A percentile compares a stretch with the other conserved stretches of the same genome.
Conservation (phyloP, 1,284 basidiomycete genomes). For the Boletus albobrunnescens region DNA sequence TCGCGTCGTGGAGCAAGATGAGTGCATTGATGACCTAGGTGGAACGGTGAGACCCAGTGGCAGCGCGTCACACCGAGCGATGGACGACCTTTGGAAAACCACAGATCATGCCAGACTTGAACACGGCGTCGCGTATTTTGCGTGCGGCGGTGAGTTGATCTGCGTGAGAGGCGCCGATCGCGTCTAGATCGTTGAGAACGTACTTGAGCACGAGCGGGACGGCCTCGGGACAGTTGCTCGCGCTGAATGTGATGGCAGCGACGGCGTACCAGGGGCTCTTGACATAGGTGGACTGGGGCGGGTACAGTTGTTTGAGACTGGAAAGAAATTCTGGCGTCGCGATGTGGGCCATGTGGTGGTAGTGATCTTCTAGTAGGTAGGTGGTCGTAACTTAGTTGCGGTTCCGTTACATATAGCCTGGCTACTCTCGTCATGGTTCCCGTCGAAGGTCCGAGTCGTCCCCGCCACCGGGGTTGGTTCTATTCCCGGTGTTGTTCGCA, state of each 20-base stretch:
- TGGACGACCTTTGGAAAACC: constrained; percentile 49
- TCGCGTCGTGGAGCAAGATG: constrained; percentile 38
- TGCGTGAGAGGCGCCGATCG: constrained; percentile 25
- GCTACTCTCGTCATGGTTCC: too few relatives aligned
- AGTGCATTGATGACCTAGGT: constrained; percentile 47
- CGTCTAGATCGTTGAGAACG: constrained; percentile 42
- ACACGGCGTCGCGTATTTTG: constrained; percentile 52
- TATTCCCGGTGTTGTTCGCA: too few relatives aligned
- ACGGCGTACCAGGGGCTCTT: constrained; percentile 55
- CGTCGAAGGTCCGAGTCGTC: too few relatives aligned
- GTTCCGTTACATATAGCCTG: too few relatives aligned
- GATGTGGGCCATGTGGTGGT: constrained; percentile 6
- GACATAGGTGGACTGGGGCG: constrained; percentile 10
- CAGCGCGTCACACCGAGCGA: not conserved
- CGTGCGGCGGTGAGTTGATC: constrained; percentile 42
- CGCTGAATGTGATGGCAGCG: constrained; percentile 50
- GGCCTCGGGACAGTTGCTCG: constrained; percentile 52
- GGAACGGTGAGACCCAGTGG: not conserved
- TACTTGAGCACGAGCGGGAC: constrained; percentile 51
- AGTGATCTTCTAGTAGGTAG: too few relatives aligned
- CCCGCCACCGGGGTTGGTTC: too few relatives aligned
- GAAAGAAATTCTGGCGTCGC: constrained; percentile 27
- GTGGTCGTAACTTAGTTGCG: too few relatives aligned
- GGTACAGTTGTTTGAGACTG: constrained; percentile 24
- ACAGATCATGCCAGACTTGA: constrained; percentile 52